These are phyloP conservation scores for Epipyxis sp. DNA, from an alignment of 108 stramenopile species.

Conservation along the genomic window DNA sequence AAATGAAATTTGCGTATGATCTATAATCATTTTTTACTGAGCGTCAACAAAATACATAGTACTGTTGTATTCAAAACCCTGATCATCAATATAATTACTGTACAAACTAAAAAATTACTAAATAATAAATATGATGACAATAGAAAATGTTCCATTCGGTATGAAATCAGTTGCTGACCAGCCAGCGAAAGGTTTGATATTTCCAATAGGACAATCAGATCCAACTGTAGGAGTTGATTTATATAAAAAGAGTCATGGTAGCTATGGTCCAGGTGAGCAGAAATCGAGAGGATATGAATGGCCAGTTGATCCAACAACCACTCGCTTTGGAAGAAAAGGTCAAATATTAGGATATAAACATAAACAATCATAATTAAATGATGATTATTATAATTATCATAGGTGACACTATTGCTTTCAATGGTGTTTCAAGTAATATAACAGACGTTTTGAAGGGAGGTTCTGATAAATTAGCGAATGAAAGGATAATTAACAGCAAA, in stretches of 20 bases:
- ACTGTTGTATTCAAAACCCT: too few species aligned
- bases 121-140: too few species aligned
- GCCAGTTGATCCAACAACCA: conserved; percentile 31
- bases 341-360: too few species aligned
- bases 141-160: conserved; percentile 25
- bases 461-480: too few species aligned
- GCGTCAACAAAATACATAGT: too few species aligned
- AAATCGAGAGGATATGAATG: conserved; percentile 62
- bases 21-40: too few species aligned
- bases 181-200: conserved; percentile 60
- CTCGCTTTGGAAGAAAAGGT: conserved; percentile 42
- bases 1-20: conserved; percentile 44
- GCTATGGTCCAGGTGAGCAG: conserved; percentile 62
- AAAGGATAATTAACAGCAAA: too few species aligned
- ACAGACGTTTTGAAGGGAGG: conserved; percentile 48
- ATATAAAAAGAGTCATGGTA: conserved; percentile 48
- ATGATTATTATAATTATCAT: too few species aligned
- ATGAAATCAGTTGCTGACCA: not conserved
- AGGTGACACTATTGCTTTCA: conserved; percentile 35
- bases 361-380: too few species aligned
- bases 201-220: conserved; percentile 25
- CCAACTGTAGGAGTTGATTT: conserved; percentile 3
- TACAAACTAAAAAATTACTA: too few species aligned
- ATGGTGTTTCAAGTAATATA: conserved; percentile 51
- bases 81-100: too few species aligned